Evolutionary conservation across 2,329 filamentous ascomycete genomes (phyloP), one percentile per base, ranked within the genome.

Genomic region (Pseudocercospora fijiensis): DNA sequence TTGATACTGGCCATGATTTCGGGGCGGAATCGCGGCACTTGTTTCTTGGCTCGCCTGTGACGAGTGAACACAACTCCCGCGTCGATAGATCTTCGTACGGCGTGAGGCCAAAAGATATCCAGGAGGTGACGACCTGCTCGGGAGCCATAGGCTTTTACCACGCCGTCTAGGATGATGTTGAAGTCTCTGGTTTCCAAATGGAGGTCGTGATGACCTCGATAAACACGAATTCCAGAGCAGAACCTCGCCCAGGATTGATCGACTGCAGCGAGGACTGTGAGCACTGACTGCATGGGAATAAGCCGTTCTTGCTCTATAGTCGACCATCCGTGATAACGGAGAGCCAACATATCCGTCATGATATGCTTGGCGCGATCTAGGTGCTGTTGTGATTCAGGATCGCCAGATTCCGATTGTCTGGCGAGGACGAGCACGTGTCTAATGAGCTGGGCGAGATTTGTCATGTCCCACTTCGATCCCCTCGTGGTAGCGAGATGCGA

Each of bases 161-260:
- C 77, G n/a, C 82, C 84, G 49, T 80, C 77, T 6, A 90, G 81
- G 6, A 86, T 65, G 18, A 72, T 69, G 65, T 86, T 82, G 77
- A 87, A 86, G 5, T 81, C 74, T 2, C 73, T 70, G 0, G 77
- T 69, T 11, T 41, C 52, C 9, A 73, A 55, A 13, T 24, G 43
- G 49, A 72, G 68, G 24, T 56, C 27, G 28, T 69, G 53, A 33
- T 62, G 61, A 22, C 33, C 43, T 20, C 58, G 49, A 7, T 33
- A 33, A 8, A 20, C 30, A 45, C 45, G 59, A 10, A 67, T 20
- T 33, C 28, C 26, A 27, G 26, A 43, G 33, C 66, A 68, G 58
- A 69, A 66, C 3, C 61, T 45, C 7, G 65, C 61, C 70, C 67
- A 72, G 1, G 41, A 26, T 16, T 9, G 22, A 28, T 67, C 57